A percentile compares a stretch with the other conserved stretches of the same genome.
Evolutionary conservation across 1,139 yeast species (phyloP).

Genomic region (Magnusiomyces starmeri): DNA sequence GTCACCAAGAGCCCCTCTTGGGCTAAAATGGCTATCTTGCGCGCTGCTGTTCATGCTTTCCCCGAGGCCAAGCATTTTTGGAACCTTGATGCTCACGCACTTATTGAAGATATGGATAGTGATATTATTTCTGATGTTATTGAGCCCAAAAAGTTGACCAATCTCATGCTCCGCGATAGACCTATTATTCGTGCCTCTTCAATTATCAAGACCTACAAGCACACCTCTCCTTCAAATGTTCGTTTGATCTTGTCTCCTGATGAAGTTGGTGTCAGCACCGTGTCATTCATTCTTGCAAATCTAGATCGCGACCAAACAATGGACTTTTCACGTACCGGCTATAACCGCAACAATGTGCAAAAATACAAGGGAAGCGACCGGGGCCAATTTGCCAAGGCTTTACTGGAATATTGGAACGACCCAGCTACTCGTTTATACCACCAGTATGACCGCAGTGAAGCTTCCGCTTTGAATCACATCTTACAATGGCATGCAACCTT

Average conservation of each 20-base stretch:
- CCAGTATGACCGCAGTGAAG: constrained; percentile 49
- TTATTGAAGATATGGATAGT: constrained; percentile 59
- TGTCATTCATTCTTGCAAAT: constrained; percentile 64
- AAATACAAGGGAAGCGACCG: constrained; percentile 17
- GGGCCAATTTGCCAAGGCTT: constrained; percentile 45
- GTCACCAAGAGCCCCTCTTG: constrained; percentile 36
- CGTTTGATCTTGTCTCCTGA: constrained; percentile 63
- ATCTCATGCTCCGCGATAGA: constrained; percentile 54
- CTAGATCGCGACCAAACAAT: constrained; percentile 33
- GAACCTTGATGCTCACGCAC: constrained; percentile 59
- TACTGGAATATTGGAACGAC: constrained; percentile 72
- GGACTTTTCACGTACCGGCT: background rate
- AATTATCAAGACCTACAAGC: constrained; percentile 60
- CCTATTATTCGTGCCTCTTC: constrained; percentile 66
- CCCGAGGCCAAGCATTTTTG: constrained; percentile 80
- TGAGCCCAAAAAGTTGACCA: constrained; percentile 45
- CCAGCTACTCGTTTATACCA: constrained; percentile 58
- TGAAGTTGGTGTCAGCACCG: constrained; percentile 51
- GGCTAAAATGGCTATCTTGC: constrained; percentile 53
- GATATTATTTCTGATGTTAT: constrained; percentile 53
- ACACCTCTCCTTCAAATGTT: constrained; percentile 45
- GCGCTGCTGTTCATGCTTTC: constrained; percentile 86
- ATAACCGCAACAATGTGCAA: constrained; percentile 3
- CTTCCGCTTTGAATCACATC: constrained; percentile 67
- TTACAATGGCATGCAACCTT: constrained; percentile 90